Base-by-base conservation (phyloP, 352 stramenopile genomes). In the Phytophthora chlamydospora region DNA sequence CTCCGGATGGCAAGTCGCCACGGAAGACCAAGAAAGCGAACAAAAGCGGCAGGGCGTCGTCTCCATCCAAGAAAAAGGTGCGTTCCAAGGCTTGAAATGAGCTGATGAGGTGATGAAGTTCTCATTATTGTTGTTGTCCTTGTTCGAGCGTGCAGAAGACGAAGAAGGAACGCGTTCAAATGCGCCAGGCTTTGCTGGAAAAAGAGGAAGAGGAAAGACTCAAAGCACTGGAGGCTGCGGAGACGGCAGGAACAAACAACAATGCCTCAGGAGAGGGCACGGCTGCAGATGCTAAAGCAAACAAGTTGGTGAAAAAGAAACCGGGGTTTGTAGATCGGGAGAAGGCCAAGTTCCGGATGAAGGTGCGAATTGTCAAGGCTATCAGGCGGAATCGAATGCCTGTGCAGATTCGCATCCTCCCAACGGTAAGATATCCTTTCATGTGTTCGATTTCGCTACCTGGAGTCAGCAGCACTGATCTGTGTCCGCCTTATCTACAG, bases 371-470 rank as follows among this genome's bases (percentile, higher is more conserved):
- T 64, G 64, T 68, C 0, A 72, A 73, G 14, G 68, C 82, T 2
- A 83, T 91, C 19, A 62, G 68, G 11, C 65, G 76, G 17, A 89
- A 83, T 42, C 80, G 78, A 3, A 88, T 91, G 48, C 80, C 82
- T 1, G 55, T 85, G 40, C 84, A 93, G 68, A 67, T 91, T 16
- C 78, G 84, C 1, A 80, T 93, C 21, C 76, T 89, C 27, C 89
- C 80, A 0, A 69, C 71, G 58, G 67, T 82, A 53, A 27, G 7
- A 6, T 32, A 7, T 11, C 31, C 17, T 24, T 8, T 7, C 14
- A 49, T 49, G 16, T 13, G 31, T 17, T 13, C 16, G 9, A 29
- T 13, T 14, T 44, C 44, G 32, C 17, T 24, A 39, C 14, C 3
- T 12, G 8, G 8, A 13, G 12, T 19, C 16, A 16, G 16, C 9